Base-by-base conservation (phyloP, 139 green algal species). In the Tetradesmus lagerheimii region DNA sequence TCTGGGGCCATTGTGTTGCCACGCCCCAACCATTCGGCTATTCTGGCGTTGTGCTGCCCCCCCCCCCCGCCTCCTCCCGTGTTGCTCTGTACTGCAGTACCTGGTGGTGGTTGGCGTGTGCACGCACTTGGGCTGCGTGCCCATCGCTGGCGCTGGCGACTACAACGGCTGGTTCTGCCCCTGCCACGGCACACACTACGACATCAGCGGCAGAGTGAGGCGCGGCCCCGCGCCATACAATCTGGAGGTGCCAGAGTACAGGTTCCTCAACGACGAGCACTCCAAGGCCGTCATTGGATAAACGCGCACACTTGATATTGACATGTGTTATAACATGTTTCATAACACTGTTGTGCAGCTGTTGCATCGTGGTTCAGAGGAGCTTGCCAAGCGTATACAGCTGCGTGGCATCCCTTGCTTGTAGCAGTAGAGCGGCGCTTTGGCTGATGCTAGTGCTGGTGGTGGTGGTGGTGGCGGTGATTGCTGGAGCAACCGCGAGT, bases 51-150 rank as follows among this genome's bases (percentile, higher is more conserved):
- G 74, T 25, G 15, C 31, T 80, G 74, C 11, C 74, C 2, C 5
- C n/a, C n/a, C n/a, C n/a, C 75, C 75, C 1, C 35, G 43, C 3
- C 75, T 29, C 27, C 50, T 90, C 2, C 18, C 14, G 12, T 84
- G 66, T 37, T 91, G 80, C 8, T 57, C 18, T 23, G 15, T 79
- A 25, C 37, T 94, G 93, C 94, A 99, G 95, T 99, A 98, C 97
- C 92, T 99, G 80, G 97, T 99, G 34, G 92, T 99, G n/a, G 89
- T 99, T 35, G 98, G 98, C 39, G 97, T 99, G 81, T 99, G 98
- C 96, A 99, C 98, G 35, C 98, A 99, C 93, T 93, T 99, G 89
- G 98, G 98, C 20, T 99, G 98, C 91, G 98, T 99, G 88, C 98
- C 98, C 15, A 97, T 99, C 78, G 93, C 96, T 34, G 98, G 99